These are phyloP conservation scores for Tylopilus orsonianus DNA, from an alignment of 1,284 basidiomycete species.

Conservation along the genomic window DNA sequence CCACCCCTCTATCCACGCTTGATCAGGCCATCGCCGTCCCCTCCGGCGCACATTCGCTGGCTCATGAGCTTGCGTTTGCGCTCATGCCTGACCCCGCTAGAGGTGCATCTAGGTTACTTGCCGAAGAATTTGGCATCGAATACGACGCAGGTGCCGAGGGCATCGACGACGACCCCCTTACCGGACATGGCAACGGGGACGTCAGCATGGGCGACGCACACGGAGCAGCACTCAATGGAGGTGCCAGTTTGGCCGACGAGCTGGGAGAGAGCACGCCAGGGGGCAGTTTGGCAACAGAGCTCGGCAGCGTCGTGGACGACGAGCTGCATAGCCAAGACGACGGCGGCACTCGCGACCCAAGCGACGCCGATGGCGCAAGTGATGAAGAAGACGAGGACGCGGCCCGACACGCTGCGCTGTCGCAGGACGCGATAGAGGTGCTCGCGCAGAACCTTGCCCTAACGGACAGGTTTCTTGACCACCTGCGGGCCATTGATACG, in stretches of 20 bases:
- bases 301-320: constrained; percentile 23
- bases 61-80: constrained; percentile 79
- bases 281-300: constrained; percentile 29
- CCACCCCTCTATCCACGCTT: constrained; percentile 31
- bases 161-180: constrained; percentile 46
- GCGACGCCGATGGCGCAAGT: constrained; percentile 11
- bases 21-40: constrained; percentile 33
- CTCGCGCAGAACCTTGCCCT: constrained; percentile 71
- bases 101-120: constrained; percentile 64
- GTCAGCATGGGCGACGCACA: constrained; percentile 19
- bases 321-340: constrained; percentile 15
- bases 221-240: constrained; percentile 15
- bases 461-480: constrained; percentile 72
- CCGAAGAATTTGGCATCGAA: constrained; percentile 83
- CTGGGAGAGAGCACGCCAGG: constrained; percentile 24
- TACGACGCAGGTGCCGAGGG: constrained; percentile 83
- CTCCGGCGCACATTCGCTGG: constrained; percentile 58
- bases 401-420: constrained; percentile 28
- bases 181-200: constrained; percentile 12
- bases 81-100: constrained; percentile 78
- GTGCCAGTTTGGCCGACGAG: constrained; percentile 28
- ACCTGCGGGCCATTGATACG: constrained; percentile 66
- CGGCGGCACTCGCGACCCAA: constrained; percentile 12
- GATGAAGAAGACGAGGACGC: constrained; percentile 34
- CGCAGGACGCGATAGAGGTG: constrained; percentile 68